Percentiles rank a stretch among this genome's conserved stretches.
Evolutionary conservation across 2,329 filamentous ascomycete genomes (phyloP).

Genomic region (Epichloe aotearoae): DNA sequence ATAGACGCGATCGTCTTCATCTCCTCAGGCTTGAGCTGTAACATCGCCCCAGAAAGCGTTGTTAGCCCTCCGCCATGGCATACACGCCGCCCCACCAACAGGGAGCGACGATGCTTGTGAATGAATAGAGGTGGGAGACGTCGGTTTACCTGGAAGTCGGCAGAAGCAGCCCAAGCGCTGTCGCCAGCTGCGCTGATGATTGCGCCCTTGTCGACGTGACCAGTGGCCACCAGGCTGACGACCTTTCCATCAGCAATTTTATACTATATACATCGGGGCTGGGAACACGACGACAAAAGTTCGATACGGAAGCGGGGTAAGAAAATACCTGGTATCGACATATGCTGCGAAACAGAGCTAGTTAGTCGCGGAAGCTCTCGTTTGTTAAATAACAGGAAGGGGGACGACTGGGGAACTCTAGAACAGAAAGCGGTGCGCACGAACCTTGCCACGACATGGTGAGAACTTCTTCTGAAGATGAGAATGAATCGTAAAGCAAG

Average conservation of each 20-base stretch:
- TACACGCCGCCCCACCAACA: slow-evolving; percentile 2
- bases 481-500: not conserved
- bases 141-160: slow-evolving; percentile 54
- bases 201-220: slow-evolving; percentile 70
- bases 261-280: slow-evolving; percentile 1
- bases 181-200: slow-evolving; percentile 73
- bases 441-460: slow-evolving; percentile 68
- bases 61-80: not conserved
- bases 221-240: slow-evolving; percentile 64
- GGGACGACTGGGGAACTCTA: slow-evolving; percentile 14
- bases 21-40: slow-evolving; percentile 34
- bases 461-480: slow-evolving; percentile 6
- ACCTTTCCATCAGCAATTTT: slow-evolving; percentile 9
- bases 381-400: slow-evolving; percentile 5
- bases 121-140: slow-evolving; percentile 13
- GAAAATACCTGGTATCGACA: slow-evolving; percentile 35
- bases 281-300: slow-evolving; percentile 7
- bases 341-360: slow-evolving; percentile 27
- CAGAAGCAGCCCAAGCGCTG: slow-evolving; percentile 61
- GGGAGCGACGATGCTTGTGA: not conserved
- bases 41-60: not conserved
- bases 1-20: slow-evolving; percentile 44
- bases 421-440: slow-evolving; percentile 7
- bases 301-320: not conserved
- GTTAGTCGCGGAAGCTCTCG: slow-evolving; percentile 7